These are phyloP conservation scores for Meripilus lineatus DNA, from an alignment of 1,284 basidiomycete genomes.

Conservation along the genomic window DNA sequence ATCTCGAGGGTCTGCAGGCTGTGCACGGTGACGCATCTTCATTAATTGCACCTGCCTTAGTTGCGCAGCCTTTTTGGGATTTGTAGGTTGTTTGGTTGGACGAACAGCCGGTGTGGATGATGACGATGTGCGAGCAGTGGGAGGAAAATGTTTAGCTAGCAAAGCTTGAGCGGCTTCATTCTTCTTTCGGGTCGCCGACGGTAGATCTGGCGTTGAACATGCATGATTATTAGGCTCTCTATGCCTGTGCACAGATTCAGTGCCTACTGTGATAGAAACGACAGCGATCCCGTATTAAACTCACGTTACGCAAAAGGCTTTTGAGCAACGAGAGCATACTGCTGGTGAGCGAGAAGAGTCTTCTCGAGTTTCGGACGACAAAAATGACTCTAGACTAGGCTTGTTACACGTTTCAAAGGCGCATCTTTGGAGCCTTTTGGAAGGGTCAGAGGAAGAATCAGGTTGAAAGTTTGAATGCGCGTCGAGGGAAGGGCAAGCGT, in stretches of 20 bases:
- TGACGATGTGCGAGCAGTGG: constrained; percentile 14
- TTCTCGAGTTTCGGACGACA: constrained; percentile 25
- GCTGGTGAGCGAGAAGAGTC: too few species aligned
- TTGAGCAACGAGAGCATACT: constrained; percentile 48
- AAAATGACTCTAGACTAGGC: constrained; percentile 42
- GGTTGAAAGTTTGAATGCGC: constrained; percentile 7
- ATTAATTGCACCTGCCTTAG: constrained; percentile 57
- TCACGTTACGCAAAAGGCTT: constrained; percentile 61
- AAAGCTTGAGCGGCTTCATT: constrained; percentile 49
- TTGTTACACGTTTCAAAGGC: constrained; percentile 46
- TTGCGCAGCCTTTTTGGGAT: constrained; percentile 52
- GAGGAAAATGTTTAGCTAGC: constrained; percentile 50
- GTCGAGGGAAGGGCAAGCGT: constrained; percentile 40
- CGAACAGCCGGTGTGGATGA: background rate
- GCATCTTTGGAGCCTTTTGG: constrained; percentile 43
- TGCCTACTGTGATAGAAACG: constrained; percentile 8
- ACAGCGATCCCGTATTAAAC: constrained; percentile 1
- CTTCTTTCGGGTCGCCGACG: constrained; percentile 23
- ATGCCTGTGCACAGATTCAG: constrained; percentile 37
- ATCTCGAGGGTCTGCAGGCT: constrained; percentile 56
- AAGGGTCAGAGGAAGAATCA: background rate
- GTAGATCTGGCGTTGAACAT: constrained; percentile 31
- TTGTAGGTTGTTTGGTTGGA: constrained; percentile 24
- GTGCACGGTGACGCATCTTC: constrained; percentile 67
- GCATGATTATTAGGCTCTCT: constrained; percentile 53